A percentile compares a stretch with the other conserved stretches of the same genome.
Conservation (phyloP, 495 filamentous ascomycete genomes). For the Mycothermus thermophilus region DNA sequence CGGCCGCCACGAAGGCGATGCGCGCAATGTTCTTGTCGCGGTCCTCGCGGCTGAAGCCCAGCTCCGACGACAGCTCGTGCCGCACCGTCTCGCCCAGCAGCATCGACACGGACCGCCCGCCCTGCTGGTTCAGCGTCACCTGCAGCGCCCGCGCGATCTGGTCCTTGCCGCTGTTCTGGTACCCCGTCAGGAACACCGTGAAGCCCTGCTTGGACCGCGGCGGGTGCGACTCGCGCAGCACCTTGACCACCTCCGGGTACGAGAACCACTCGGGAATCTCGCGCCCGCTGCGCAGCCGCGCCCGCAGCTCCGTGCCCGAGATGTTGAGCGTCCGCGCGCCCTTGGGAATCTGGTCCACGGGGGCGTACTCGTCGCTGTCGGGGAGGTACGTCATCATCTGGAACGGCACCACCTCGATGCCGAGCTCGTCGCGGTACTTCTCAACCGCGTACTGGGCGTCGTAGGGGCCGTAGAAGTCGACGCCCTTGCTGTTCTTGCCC, state of each 20-base stretch:
- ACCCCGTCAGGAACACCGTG: conserved; percentile 95
- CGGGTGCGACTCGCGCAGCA: conserved; percentile 88
- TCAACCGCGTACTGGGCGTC: conserved; percentile 96
- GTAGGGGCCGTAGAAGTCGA: conserved; percentile 96
- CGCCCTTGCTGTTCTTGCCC: conserved; percentile 88
- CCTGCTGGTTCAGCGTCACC: conserved; percentile 96
- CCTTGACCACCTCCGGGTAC: conserved; percentile 94
- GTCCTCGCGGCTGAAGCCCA: conserved; percentile 88
- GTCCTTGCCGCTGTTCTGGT: conserved; percentile 93
- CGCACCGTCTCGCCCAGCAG: conserved; percentile 92
- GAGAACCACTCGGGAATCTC: conserved; percentile 99
- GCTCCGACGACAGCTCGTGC: conserved; percentile 80
- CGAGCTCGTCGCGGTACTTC: conserved; percentile 90
- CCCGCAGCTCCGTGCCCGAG: conserved; percentile 87
- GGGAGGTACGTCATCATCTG: conserved; percentile 99
- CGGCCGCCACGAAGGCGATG: conserved; percentile 90
- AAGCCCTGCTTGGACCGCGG: conserved; percentile 82
- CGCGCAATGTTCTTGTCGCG: conserved; percentile 91
- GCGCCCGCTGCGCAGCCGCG: conserved; percentile 72
- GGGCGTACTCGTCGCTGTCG: conserved; percentile 90
- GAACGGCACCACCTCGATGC: conserved; percentile 97
- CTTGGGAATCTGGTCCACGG: conserved; percentile 71
- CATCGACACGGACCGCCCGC: conserved; percentile 84
- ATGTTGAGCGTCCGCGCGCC: conserved; percentile 91
- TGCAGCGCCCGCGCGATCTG: conserved; percentile 89